Evolutionary conservation across 1,284 basidiomycete species (phyloP), one percentile per base, ranked within the genome.

Genomic region (Chalciporus sp.): DNA sequence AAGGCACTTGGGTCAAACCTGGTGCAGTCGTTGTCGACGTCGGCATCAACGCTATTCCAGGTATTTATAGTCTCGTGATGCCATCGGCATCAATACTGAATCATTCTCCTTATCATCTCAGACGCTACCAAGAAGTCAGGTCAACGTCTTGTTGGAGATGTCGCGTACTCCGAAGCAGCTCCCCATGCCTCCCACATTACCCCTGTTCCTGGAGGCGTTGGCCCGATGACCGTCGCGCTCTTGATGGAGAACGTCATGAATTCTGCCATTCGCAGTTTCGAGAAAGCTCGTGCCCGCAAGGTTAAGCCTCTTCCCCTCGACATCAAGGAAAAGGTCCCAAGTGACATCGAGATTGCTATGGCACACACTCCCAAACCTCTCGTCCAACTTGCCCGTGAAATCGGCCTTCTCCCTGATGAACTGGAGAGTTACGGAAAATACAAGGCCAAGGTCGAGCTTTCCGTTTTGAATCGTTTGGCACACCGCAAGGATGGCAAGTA

Each of bases 151-250:
- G 95, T 99, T 56, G 97, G 97, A 47, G 97, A 99, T 73, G 94
- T 99, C 55, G 88, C 98, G 66, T 98, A 86, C 69, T 80, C 81
- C 5, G 82, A 88, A 12, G 96, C 93, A 31, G 77, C 83, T 47
- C 70, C 80, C 52, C 85, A 92, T 58, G 96, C 95, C 7, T 88
- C 90, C 4, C 78, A 88, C 72, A 98, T 99, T 69, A 99, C 97
- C 0, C 97, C 97, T 42, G 97, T 99, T 16, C 97, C 97, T 0
- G 95, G 95, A 69, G 97, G 97, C 60, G 97, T 99, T 51, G 97
- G 97, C 20, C 97, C 97, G 28, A 98, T 98, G 96, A 99, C 97
- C 9, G 97, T 99, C 57, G 97, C 97, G 41, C 85, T 98, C 81
- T 87, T 99, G 61, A 98, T 99, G 96, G 84, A 88, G 68, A 99